A percentile compares a stretch with the other conserved stretches of the same genome.
Conservation (phyloP, 805 yeast species). For the Saturnispora sanitii region DNA sequence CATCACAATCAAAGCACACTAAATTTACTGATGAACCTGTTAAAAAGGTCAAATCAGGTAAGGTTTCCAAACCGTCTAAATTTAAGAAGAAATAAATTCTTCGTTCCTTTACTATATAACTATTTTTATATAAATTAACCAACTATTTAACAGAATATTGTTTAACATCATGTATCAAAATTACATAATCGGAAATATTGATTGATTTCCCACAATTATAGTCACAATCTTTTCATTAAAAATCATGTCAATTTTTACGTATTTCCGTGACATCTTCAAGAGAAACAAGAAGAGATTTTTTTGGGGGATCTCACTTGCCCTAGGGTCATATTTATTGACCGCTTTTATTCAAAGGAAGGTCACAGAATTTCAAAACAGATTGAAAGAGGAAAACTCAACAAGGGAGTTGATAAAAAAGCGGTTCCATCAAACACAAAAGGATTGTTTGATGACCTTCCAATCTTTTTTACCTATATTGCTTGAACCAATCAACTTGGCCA, state of each 20-base stretch:
- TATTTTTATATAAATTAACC: too few relatives aligned
- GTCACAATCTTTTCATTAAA: background rate
- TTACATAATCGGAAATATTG: too few relatives aligned
- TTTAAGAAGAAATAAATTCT: background rate
- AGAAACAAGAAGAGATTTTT: constrained; percentile 38
- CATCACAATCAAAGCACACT: background rate
- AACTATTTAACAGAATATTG: too few relatives aligned
- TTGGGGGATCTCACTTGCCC: constrained; percentile 34
- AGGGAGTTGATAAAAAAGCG: constrained; percentile 67
- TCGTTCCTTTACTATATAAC: too few relatives aligned
- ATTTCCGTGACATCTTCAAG: constrained; percentile 28
- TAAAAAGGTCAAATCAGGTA: background rate
- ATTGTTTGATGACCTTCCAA: constrained; percentile 73
- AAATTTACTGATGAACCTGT: background rate
- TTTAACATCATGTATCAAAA: too few relatives aligned
- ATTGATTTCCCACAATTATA: too few relatives aligned
- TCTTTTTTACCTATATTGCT: constrained; percentile 73
- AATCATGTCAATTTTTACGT: constrained; percentile 10
- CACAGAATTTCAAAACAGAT: constrained; percentile 38
- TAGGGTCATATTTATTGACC: constrained; percentile 35
- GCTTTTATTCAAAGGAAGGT: constrained; percentile 37
- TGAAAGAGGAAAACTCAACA: constrained; percentile 49
- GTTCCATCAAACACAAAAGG: constrained; percentile 86
- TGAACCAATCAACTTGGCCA: constrained; percentile 47
- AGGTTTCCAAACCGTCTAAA: background rate